phyloP scores from a whole-genome alignment of 2,329 filamentous ascomycete species.

The Ampelomyces quisqualis region DNA sequence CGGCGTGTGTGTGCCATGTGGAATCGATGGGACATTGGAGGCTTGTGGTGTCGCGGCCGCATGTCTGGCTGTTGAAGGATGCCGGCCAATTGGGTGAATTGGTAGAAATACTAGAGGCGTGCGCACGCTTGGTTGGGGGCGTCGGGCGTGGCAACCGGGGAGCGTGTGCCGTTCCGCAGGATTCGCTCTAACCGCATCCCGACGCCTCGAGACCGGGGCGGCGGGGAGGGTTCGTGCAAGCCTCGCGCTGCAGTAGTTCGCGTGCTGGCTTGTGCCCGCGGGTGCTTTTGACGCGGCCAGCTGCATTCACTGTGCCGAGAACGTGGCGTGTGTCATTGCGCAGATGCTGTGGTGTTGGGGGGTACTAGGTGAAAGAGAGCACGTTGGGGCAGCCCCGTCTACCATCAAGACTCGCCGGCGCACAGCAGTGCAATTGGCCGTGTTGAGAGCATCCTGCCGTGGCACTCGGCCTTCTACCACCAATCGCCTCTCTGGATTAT shows the following conservation, averaged over 20 bases:
- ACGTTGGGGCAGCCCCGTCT: too few species aligned
- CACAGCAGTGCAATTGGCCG: too few species aligned
- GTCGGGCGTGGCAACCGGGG: slow-evolving; percentile 23
- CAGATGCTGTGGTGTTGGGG: slow-evolving; percentile 1
- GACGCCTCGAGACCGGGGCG: slow-evolving; percentile 13
- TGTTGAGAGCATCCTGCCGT: too few species aligned
- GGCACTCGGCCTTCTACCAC: too few species aligned
- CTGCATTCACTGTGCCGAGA: slow-evolving; percentile 14
- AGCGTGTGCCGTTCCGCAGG: slow-evolving; percentile 22
- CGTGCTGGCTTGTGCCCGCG: slow-evolving; percentile 23
- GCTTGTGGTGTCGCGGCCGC: slow-evolving; percentile 19
- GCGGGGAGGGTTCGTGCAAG: slow-evolving; percentile 16
- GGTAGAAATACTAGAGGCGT: slow-evolving; percentile 10
- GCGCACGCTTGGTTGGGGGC: slow-evolving; percentile 14
- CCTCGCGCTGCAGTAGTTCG: slow-evolving; percentile 23
- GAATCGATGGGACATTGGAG: slow-evolving; percentile 6
- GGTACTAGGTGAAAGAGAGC: too few species aligned
- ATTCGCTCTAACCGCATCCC: slow-evolving; percentile 18
- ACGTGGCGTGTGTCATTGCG: slow-evolving; percentile 11
- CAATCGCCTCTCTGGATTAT: too few species aligned
- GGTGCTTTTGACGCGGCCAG: slow-evolving; percentile 24
- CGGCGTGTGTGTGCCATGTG: too few species aligned
- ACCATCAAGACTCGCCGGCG: too few species aligned
- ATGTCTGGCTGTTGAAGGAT: slow-evolving; percentile 12
- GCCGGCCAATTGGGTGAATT: slow-evolving; percentile 17